Percentiles rank a stretch among this genome's conserved stretches.
Conservation (phyloP, 2,329 filamentous ascomycete genomes). For the Nemania sp. region DNA sequence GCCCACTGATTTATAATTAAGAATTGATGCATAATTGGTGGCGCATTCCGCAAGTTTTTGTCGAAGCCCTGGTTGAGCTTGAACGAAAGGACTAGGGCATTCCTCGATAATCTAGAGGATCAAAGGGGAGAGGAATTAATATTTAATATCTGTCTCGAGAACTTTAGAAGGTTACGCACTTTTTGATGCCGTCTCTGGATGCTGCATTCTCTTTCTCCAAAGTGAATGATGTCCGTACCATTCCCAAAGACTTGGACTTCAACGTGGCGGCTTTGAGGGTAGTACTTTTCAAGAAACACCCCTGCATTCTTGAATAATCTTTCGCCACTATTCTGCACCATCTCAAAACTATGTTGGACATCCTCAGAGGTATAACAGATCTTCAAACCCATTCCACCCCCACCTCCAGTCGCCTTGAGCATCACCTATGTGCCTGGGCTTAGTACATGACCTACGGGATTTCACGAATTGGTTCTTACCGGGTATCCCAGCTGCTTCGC, state of each 20-base stretch:
- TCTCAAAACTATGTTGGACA: slow-evolving; percentile 61
- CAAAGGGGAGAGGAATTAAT: background rate
- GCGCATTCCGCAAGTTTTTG: slow-evolving; percentile 54
- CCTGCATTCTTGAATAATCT: slow-evolving; percentile 71
- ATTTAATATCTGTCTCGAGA: background rate
- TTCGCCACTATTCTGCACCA: slow-evolving; percentile 67
- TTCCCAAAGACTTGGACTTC: slow-evolving; percentile 69
- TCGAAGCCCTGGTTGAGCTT: slow-evolving; percentile 17
- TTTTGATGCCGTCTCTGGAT: slow-evolving; percentile 76
- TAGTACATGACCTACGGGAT: background rate
- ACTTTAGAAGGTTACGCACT: background rate
- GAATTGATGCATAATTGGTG: slow-evolving; percentile 12
- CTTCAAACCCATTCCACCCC: slow-evolving; percentile 71
- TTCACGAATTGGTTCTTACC: slow-evolving; percentile 53
- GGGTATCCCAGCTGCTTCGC: slow-evolving; percentile 55
- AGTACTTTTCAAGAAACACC: slow-evolving; percentile 73
- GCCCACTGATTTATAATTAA: slow-evolving; percentile 50
- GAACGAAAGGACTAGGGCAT: slow-evolving; percentile 61
- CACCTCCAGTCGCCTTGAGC: slow-evolving; percentile 72
- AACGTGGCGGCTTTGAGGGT: slow-evolving; percentile 62
- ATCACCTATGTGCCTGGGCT: slow-evolving; percentile 38
- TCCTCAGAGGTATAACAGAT: slow-evolving; percentile 62
- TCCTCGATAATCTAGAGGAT: slow-evolving; percentile 64
- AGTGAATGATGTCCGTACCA: slow-evolving; percentile 66
- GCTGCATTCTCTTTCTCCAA: slow-evolving; percentile 75